Conservation (phyloP, 2,329 filamentous ascomycete species). For the Tolypocladium paradoxum region DNA sequence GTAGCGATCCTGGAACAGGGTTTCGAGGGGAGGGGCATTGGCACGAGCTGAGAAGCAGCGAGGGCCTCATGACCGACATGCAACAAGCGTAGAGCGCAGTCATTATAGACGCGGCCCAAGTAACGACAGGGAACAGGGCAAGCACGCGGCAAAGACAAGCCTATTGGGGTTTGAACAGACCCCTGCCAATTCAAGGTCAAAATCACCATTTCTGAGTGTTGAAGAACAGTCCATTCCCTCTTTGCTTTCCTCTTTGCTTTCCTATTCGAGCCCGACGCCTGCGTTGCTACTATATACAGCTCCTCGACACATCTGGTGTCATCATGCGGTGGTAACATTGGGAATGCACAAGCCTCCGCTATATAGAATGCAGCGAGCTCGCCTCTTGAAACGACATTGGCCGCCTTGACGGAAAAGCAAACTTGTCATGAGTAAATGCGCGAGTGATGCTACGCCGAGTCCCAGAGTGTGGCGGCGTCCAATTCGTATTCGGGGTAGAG, state of each 20-base stretch:
- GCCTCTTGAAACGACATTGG: neutral
- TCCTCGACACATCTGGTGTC: constrained; percentile 3
- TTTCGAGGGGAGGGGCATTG: constrained; percentile 44
- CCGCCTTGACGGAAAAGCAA: constrained; percentile 4
- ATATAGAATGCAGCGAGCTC: constrained; percentile 7
- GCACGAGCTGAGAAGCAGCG: neutral
- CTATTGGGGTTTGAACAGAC: neutral
- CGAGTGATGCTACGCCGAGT: constrained; percentile 21
- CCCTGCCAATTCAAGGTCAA: constrained; percentile 5
- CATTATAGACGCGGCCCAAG: neutral
- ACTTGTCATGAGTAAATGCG: constrained; percentile 13
- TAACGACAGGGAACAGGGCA: neutral
- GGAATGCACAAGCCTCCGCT: neutral
- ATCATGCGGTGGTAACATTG: neutral
- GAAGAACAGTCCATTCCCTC: neutral
- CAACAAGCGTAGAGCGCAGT: neutral
- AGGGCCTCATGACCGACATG: neutral
- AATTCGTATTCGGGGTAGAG: neutral
- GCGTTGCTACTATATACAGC: constrained; percentile 11
- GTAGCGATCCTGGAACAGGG: constrained; percentile 65
- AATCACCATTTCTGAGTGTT: constrained; percentile 9
- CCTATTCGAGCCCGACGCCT: constrained; percentile 9
- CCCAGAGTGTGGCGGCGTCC: constrained; percentile 8
- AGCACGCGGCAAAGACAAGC: neutral
- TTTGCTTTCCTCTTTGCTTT: constrained; percentile 7